Evolutionary conservation across 345 rosid genomes (phyloP), one percentile per base, ranked within the genome.

Genomic region (Hibiscus tridactylites): DNA sequence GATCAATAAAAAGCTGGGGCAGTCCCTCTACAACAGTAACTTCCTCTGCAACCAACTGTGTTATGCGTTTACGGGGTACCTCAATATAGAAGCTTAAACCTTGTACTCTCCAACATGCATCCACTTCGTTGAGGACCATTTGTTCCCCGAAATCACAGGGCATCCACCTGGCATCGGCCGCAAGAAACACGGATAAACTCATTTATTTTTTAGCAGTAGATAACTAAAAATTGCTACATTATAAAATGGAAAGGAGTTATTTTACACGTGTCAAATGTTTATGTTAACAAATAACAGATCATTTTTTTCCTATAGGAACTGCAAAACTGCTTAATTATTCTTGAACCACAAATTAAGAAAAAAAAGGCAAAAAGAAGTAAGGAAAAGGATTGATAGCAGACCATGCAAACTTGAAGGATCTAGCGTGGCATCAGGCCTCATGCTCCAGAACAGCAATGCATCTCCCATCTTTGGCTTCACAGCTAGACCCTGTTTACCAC

Each of bases 81-180:
- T 70, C 4, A 8, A 44, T 9, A 26, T 1, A 61, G 75, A 70
- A 33, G 61, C 69, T 71, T 80, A 85, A 75, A 53, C 47, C 61
- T 77, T 82, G 85, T 90, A 94, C 78, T 91, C 95, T 24, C 78
- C 68, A 3, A 88, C 85, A 82, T 88, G 98, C 87, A 94, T 76
- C 98, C 97, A 94, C 81, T 94, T 94, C 17, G 98, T 90, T 52
- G 91, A 85, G 65, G 57, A 53, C 57, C 57, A 53, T n/a, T 91
- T 94, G 88, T 88, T 82, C 68, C 97, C 98, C 74, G 58, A 85
- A 76, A 91, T 90, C 82, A 91, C 97, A 69, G 97, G 95, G 70
- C 97, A 90, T 42, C 95, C 88, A 79, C 96, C 98, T 94, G 73
- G 15, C 52, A 77, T 50, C 12, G 59, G 46, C n/a, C 65, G 37